Evolutionary conservation across 225 moss, liverwort and hornwort genomes (phyloP), one percentile per base, ranked within the genome.

Genomic region (Straminergon stramineum): DNA sequence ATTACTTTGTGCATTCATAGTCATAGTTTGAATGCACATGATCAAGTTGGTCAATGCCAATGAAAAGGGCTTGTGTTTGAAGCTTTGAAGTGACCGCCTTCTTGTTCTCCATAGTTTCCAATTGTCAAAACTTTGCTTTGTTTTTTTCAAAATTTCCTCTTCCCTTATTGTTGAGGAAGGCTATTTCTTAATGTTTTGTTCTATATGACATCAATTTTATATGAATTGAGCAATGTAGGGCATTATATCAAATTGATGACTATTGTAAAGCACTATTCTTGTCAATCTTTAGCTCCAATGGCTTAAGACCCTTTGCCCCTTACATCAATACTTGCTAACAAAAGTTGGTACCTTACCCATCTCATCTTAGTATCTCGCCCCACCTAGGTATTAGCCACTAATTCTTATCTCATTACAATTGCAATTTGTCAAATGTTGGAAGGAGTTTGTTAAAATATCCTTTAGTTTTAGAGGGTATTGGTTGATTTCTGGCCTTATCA

Each of bases 41-140:
- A 18, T 35, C 19, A 67, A 37, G 20, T 67, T 67, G 67, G 11
- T 37, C 67, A 37, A 67, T 67, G 67, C n/a, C n/a, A 3, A 67
- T 67, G 67, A 20, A 67, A 67, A 37, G 11, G 3, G 10, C 2
- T 6, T 67, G 7, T 17, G 11, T 20, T 67, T 11, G 3, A 69
- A 69, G 13, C 13, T 69, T 13, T 22, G n/a, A 68, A 67, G 22
- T 13, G 13, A 6, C 10, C 34, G 2, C 57, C 57, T 21, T 57
- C 57, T n/a, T 22, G 7, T 23, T 69, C 23, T 22, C 1, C 0
- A 0, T 0, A n/a, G 0, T 67, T n/a, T n/a, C 2, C 1, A 0
- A 39, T n/a, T 69, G 14, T 39, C 2, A 1, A 69, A 69, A 37
- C 37, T 68, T 37, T 37, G 12, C 9, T 67, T 4, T 11, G 2